Evolutionary conservation across 2,329 filamentous ascomycete species (phyloP).

Genomic region (Ophiocordyceps camponoti-floridani): DNA sequence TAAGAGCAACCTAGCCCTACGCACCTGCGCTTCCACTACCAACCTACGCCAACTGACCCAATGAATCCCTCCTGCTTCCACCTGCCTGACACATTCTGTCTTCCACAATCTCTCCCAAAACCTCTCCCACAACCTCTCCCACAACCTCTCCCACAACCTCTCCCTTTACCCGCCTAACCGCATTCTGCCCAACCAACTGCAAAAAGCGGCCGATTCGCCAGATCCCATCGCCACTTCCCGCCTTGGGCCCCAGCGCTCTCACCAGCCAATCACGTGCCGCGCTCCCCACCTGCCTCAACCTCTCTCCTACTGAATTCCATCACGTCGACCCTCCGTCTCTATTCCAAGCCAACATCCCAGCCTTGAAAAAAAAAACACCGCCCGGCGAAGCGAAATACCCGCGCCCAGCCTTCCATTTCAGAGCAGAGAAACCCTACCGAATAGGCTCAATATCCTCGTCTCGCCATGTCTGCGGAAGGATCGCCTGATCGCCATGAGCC

Average conservation of each 20-base stretch:
- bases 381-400: not conserved
- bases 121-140: no score
- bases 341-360: not conserved
- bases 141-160: no score
- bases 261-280: slow-evolving; percentile 8
- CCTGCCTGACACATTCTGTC: no score
- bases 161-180: no score
- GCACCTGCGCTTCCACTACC: no score
- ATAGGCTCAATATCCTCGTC: not conserved
- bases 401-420: not conserved
- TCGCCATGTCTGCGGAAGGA: slow-evolving; percentile 2
- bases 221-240: not conserved
- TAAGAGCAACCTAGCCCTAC: no score
- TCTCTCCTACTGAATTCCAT: not conserved
- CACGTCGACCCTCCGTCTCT: not conserved
- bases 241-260: not conserved
- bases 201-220: not conserved
- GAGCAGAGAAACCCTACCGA: no score
- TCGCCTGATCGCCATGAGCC: slow-evolving; percentile 25
- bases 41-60: no score
- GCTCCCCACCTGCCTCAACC: slow-evolving; percentile 7
- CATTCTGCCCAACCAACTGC: not conserved
- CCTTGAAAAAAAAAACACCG: not conserved
- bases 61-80: no score
- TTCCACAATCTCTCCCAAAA: no score